A percentile compares a stretch with the other conserved stretches of the same genome.
Evolutionary conservation across 139 green algal species (phyloP).

Genomic region (Chlorella sp.): DNA sequence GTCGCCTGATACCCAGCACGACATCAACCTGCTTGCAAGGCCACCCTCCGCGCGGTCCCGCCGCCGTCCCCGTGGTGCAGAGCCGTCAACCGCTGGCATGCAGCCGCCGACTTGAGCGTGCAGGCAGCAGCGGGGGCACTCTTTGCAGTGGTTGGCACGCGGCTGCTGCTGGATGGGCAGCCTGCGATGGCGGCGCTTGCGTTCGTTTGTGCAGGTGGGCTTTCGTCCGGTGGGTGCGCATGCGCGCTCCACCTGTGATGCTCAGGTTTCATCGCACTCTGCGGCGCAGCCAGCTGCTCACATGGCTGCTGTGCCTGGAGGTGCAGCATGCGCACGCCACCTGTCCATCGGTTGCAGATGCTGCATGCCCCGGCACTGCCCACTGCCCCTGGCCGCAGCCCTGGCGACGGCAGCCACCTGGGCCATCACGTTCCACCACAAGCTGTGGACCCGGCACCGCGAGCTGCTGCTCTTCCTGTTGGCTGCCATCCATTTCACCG

Average conservation of each 20-base stretch:
- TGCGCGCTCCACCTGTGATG: too few species aligned
- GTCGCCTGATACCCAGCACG: too few species aligned
- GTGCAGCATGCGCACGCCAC: too few species aligned
- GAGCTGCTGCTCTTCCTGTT: neutral
- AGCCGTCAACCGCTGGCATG: neutral
- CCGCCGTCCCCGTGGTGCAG: too few species aligned
- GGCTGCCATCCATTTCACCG: neutral
- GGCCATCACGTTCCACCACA: neutral
- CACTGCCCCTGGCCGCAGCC: neutral
- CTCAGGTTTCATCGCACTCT: too few species aligned
- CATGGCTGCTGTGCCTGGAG: too few species aligned
- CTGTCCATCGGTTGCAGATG: too few species aligned
- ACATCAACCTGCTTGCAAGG: too few species aligned
- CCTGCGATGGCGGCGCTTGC: neutral
- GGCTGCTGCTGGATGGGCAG: neutral
- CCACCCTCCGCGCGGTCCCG: too few species aligned
- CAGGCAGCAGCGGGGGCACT: neutral
- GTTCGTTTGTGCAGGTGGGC: neutral
- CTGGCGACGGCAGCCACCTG: neutral
- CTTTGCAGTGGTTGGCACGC: neutral
- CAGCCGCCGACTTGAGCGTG: neutral
- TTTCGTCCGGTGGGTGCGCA: too few species aligned
- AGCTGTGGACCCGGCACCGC: neutral
- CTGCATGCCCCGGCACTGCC: too few species aligned
- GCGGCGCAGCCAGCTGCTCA: too few species aligned